Evolutionary conservation across 106 monocot genomes (phyloP).

Genomic region (Phalaenopsis aphrodite): DNA sequence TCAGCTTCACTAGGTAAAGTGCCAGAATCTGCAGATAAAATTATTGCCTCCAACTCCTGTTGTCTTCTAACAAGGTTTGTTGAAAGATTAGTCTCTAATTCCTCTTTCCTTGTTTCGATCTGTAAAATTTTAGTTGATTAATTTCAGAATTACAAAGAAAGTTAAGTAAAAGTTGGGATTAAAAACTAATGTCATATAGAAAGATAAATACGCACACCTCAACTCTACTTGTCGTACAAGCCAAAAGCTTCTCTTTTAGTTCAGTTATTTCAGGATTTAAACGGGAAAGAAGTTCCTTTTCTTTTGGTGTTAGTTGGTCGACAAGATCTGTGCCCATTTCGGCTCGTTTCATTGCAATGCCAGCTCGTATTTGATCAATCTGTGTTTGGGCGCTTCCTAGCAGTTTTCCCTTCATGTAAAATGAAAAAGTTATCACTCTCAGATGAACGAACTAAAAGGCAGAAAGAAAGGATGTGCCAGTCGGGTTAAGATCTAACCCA

Average conservation of each 20-base stretch:
- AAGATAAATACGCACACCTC: constrained; percentile 40
- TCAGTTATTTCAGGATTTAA: constrained; percentile 97
- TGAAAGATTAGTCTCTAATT: constrained; percentile 88
- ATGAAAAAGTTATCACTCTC: constrained; percentile 1
- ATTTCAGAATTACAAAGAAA: background rate
- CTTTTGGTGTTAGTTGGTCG: constrained; percentile 77
- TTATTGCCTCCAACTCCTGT: constrained; percentile 75
- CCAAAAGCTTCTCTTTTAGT: constrained; percentile 81
- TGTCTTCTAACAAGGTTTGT: constrained; percentile 88
- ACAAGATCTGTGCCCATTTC: constrained; percentile 99
- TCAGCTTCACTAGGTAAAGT: constrained; percentile 48
- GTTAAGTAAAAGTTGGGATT: background rate
- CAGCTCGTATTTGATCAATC: constrained; percentile 83
- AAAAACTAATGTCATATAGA: background rate
- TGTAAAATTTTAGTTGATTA: constrained; percentile 13
- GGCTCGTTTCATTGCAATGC: constrained; percentile 88
- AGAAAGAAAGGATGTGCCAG: background rate
- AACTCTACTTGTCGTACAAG: constrained; percentile 68
- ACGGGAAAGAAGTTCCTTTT: constrained; percentile 73
- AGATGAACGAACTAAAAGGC: background rate
- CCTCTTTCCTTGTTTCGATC: constrained; percentile 99
- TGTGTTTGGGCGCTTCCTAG: constrained; percentile 69
- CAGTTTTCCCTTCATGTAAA: constrained; percentile 68
- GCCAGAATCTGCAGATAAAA: constrained; percentile 59
- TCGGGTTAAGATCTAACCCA: too few species aligned